Conservation (phyloP, 1,284 basidiomycete genomes). For the Ustilago bromivora region DNA sequence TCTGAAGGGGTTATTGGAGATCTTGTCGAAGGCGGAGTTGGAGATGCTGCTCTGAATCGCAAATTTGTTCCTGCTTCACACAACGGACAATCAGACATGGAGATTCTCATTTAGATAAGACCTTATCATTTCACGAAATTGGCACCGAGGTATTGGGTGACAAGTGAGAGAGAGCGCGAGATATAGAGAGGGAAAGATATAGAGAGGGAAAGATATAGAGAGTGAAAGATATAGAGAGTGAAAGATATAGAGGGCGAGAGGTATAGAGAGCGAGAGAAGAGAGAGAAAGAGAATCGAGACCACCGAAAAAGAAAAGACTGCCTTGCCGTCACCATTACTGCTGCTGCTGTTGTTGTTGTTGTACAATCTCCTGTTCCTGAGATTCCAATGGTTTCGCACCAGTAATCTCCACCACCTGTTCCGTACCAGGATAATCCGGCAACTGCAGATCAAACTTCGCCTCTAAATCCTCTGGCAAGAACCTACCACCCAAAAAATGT, state of each 20-base stretch:
- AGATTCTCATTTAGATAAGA: background rate
- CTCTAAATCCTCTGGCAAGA: constrained; percentile 75
- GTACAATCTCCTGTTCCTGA: constrained; percentile 19
- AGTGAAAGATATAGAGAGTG: background rate
- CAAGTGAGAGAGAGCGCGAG: background rate
- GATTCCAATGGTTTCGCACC: constrained; percentile 38
- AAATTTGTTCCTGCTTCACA: too few relatives aligned
- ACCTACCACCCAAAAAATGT: constrained; percentile 93
- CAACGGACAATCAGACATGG: background rate
- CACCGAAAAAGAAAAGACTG: background rate
- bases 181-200: background rate
- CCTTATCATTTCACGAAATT: background rate
- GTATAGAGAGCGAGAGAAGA: background rate
- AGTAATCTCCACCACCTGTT: constrained; percentile 67
- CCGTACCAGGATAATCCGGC: constrained; percentile 58
- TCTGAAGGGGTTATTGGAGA: constrained; percentile 3
- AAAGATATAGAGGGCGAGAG: background rate
- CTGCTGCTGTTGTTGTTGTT: background rate
- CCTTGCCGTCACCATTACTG: background rate
- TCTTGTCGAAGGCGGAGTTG: constrained; percentile 14
- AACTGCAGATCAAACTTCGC: constrained; percentile 54
- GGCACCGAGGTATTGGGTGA: background rate
- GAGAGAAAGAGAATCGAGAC: background rate
- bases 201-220: background rate
- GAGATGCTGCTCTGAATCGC: constrained; percentile 12